Percentiles rank a stretch among this genome's conserved stretches.
Conservation (phyloP, 306 rosid species). For the Citrullus mucosospermus region DNA sequence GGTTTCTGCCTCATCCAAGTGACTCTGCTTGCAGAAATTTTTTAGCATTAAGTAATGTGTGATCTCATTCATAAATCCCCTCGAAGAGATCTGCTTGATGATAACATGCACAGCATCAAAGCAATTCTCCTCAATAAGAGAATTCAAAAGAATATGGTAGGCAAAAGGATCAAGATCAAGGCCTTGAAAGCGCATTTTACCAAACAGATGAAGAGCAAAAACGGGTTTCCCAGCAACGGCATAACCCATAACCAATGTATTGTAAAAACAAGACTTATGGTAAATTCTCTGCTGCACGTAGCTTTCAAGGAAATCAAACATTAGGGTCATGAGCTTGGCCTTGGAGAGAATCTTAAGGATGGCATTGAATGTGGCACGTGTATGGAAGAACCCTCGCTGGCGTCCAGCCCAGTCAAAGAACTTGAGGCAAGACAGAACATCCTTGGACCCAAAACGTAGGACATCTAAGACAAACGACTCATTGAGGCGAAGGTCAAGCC, state of each 20-base stretch:
- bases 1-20: slow-evolving; percentile 45
- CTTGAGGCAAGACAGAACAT: slow-evolving; percentile 53
- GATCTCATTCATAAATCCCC: slow-evolving; percentile 32
- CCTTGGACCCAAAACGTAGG: slow-evolving; percentile 24
- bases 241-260: slow-evolving; percentile 61
- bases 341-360: slow-evolving; percentile 49
- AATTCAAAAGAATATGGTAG: slow-evolving; percentile 49
- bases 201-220: slow-evolving; percentile 47
- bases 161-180: slow-evolving; percentile 39
- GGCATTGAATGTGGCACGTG: slow-evolving; percentile 44
- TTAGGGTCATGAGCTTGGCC: slow-evolving; percentile 30
- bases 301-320: slow-evolving; percentile 37
- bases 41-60: slow-evolving; percentile 35
- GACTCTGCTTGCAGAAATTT: slow-evolving; percentile 35
- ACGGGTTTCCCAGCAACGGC: slow-evolving; percentile 63
- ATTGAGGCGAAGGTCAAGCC: slow-evolving; percentile 31
- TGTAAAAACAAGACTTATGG: slow-evolving; percentile 27
- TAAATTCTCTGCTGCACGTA: neutral
- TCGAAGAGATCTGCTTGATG: slow-evolving; percentile 30
- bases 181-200: slow-evolving; percentile 61
- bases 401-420: slow-evolving; percentile 95
- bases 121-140: slow-evolving; percentile 38
- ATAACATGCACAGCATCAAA: slow-evolving; percentile 33
- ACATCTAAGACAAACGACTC: slow-evolving; percentile 49
- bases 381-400: slow-evolving; percentile 40